A percentile compares a stretch with the other conserved stretches of the same genome.
Evolutionary conservation across 148 eudicot genomes (phyloP).

Genomic region (Chenopodium quinoa): DNA sequence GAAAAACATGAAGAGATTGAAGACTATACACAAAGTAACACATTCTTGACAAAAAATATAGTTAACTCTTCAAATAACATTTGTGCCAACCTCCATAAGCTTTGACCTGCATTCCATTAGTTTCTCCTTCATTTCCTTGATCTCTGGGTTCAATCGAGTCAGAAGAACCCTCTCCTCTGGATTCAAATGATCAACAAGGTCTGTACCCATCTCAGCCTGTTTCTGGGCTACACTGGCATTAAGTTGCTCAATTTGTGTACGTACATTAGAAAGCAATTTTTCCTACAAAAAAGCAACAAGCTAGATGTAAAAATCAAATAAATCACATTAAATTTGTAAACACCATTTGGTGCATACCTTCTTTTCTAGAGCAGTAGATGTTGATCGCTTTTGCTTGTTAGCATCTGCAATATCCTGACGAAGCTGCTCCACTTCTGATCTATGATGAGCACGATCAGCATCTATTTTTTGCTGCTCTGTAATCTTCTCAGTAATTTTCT

Average conservation of each 20-base stretch:
- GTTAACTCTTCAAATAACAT: background rate
- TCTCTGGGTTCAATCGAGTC: slow-evolving; percentile 90
- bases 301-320: slow-evolving; percentile 17
- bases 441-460: slow-evolving; percentile 85
- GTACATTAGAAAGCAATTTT: slow-evolving; percentile 63
- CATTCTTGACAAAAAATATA: background rate
- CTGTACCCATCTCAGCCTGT: slow-evolving; percentile 90
- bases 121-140: slow-evolving; percentile 79
- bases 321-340: background rate
- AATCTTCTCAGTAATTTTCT: slow-evolving; percentile 67
- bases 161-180: slow-evolving; percentile 69
- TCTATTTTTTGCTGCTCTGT: slow-evolving; percentile 96
- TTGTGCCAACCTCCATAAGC: slow-evolving; percentile 70
- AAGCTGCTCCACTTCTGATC: slow-evolving; percentile 81
- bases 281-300: slow-evolving; percentile 46
- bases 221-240: slow-evolving; percentile 62
- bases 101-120: slow-evolving; percentile 71
- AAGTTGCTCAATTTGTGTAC: slow-evolving; percentile 77
- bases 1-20: background rate
- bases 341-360: slow-evolving; percentile 45
- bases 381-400: slow-evolving; percentile 74
- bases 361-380: slow-evolving; percentile 71
- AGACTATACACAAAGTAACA: background rate
- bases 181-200: slow-evolving; percentile 89
- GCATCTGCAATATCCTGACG: slow-evolving; percentile 73